These are phyloP conservation scores for Russula sp. DNA, from an alignment of 768 basidiomycete genomes.

Conservation along the genomic window DNA sequence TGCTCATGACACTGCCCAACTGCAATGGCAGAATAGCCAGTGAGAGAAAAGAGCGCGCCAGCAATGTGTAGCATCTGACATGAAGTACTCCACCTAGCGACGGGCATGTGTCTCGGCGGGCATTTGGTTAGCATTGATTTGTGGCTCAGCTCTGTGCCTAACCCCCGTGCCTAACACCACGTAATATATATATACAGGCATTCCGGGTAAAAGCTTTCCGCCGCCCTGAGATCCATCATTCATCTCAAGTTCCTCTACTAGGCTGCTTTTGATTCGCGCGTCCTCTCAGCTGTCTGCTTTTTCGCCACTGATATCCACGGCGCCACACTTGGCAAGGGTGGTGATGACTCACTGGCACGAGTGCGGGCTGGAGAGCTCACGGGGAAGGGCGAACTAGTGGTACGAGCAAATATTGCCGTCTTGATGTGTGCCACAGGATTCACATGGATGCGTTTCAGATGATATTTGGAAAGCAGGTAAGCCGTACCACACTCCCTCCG, in stretches of 20 bases:
- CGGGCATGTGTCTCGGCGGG: constrained; percentile 89
- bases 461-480: constrained; percentile 93
- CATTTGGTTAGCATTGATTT: constrained; percentile 58
- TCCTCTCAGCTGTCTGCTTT: constrained; percentile 85
- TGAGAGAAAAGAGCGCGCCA: constrained; percentile 37
- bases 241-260: constrained; percentile 34
- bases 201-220: constrained; percentile 44
- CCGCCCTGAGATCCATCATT: background rate
- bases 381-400: constrained; percentile 80
- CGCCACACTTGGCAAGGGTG: constrained; percentile 74
- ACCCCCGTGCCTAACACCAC: constrained; percentile 29
- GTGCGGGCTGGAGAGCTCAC: constrained; percentile 73
- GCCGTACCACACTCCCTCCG: background rate
- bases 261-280: constrained; percentile 86
- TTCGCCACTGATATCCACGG: constrained; percentile 94
- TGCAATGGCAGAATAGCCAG: constrained; percentile 92
- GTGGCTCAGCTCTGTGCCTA: constrained; percentile 36
- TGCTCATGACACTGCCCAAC: constrained; percentile 66
- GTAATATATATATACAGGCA: constrained; percentile 41
- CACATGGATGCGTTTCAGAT: constrained; percentile 48
- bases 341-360: constrained; percentile 72
- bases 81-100: constrained; percentile 46
- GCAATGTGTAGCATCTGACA: background rate
- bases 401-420: constrained; percentile 38
- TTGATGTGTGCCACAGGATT: constrained; percentile 1